Evolutionary conservation across 768 basidiomycete genomes (phyloP).

Genomic region (Mycena epipterygia): DNA sequence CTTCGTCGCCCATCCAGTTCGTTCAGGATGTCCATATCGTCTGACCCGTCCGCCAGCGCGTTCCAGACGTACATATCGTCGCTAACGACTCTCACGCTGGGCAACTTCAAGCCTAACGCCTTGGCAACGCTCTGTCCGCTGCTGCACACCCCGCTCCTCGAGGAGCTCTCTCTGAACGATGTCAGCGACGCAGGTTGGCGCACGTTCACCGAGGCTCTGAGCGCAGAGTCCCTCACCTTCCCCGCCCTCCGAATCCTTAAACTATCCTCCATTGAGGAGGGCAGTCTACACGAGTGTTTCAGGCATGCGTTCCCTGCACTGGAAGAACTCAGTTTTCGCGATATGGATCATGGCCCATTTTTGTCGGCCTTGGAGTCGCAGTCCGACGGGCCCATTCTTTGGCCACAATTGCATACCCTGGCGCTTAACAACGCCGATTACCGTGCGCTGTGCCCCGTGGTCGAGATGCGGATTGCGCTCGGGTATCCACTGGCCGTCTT

Average conservation of each 20-base stretch:
- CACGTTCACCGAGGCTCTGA: background rate
- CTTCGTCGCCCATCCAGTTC: background rate
- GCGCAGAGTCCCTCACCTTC: background rate
- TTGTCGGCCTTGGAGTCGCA: background rate
- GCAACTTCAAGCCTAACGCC: background rate
- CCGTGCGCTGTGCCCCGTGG: background rate
- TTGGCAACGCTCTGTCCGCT: background rate
- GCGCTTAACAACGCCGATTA: conserved; percentile 3
- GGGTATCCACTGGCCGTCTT: background rate
- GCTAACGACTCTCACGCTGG: conserved; percentile 7
- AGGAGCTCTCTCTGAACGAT: conserved; percentile 7
- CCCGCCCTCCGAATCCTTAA: conserved; percentile 16
- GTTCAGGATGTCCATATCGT: too few species aligned
- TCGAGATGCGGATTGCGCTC: background rate
- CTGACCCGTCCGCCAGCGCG: background rate
- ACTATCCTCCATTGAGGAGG: background rate
- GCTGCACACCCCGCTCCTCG: background rate
- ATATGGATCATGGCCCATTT: background rate
- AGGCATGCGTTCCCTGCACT: conserved; percentile 5
- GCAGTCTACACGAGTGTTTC: background rate
- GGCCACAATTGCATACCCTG: conserved; percentile 14
- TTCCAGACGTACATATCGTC: conserved; percentile 8
- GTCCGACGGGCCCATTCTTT: background rate
- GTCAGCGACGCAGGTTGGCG: background rate
- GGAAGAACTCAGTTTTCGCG: conserved; percentile 3